These are phyloP conservation scores for Neurospora tetrasperma DNA, from an alignment of 495 filamentous ascomycete species.

Conservation along the genomic window DNA sequence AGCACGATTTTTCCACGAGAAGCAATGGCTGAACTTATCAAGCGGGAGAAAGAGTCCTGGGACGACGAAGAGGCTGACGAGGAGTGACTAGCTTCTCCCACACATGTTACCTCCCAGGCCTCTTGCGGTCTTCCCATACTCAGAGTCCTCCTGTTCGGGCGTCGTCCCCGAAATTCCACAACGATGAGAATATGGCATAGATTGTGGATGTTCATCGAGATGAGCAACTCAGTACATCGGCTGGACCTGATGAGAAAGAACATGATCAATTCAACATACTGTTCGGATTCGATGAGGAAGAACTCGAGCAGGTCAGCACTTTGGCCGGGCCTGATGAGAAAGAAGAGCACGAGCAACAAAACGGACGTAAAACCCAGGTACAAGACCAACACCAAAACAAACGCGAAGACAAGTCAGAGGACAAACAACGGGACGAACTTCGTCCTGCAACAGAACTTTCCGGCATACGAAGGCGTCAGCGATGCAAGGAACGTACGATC, in stretches of 20 bases:
- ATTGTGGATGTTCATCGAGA: too few species aligned
- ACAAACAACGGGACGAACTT: neutral
- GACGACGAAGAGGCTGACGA: slow-evolving; percentile 60
- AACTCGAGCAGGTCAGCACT: neutral
- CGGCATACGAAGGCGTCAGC: neutral
- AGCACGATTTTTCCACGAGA: slow-evolving; percentile 54
- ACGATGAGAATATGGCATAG: neutral
- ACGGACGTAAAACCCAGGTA: neutral
- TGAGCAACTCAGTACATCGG: neutral
- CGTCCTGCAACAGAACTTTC: neutral
- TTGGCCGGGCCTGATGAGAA: neutral
- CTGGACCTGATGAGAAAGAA: neutral
- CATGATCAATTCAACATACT: neutral
- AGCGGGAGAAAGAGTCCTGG: slow-evolving; percentile 64
- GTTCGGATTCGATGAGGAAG: neutral
- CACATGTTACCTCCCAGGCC: neutral
- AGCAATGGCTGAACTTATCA: slow-evolving; percentile 43
- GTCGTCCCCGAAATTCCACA: neutral
- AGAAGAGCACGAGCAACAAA: neutral
- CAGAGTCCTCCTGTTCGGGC: neutral
- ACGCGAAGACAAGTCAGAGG: neutral
- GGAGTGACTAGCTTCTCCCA: slow-evolving; percentile 13
- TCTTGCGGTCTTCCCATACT: neutral
- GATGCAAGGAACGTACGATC: neutral
- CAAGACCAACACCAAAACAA: neutral